phyloP scores from a whole-genome alignment of 179 eudicot genomes.

The Patellifolia procumbens region DNA sequence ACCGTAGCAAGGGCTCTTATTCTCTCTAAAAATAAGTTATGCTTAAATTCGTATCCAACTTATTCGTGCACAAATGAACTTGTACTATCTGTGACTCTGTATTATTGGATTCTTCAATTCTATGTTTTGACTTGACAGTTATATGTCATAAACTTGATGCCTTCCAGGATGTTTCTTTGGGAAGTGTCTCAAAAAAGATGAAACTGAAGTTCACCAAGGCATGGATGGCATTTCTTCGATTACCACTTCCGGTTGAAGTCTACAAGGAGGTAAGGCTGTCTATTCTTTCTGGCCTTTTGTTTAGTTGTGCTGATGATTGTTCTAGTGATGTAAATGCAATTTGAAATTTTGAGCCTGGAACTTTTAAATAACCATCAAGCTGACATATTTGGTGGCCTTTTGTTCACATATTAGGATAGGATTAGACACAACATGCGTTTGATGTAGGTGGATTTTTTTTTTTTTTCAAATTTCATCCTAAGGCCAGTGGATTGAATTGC shows the following conservation, averaged over 20 bases:
- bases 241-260: constrained; percentile 41
- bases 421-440: neutral
- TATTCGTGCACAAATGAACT: neutral
- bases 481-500: neutral
- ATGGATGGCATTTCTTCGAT: no score
- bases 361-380: neutral
- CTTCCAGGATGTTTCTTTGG: no score
- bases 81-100: neutral
- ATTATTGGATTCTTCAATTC: neutral
- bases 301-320: neutral
- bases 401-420: neutral
- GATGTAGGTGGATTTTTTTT: neutral
- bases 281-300: neutral
- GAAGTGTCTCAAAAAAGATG: no score
- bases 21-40: neutral
- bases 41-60: neutral
- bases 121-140: neutral
- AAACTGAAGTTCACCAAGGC: no score
- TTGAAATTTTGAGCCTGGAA: neutral
- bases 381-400: neutral
- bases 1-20: neutral
- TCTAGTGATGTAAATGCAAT: neutral
- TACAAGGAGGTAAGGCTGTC: neutral
- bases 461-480: neutral
- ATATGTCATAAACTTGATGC: neutral